Conservation (phyloP, 78 protist genomes). For the Blattamonas nauphoetae region DNA sequence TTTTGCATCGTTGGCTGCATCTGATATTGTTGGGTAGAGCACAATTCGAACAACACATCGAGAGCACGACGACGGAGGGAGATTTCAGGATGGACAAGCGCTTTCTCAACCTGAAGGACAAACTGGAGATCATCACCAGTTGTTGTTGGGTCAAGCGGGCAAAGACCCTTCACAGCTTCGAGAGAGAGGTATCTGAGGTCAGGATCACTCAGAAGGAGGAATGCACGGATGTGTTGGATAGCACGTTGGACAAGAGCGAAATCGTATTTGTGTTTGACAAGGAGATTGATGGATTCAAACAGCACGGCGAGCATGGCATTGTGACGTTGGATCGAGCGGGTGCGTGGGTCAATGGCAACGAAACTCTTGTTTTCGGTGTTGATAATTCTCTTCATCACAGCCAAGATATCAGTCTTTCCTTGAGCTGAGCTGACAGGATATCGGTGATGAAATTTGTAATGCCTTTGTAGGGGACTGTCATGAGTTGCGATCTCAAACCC, state of each 20-base stretch:
- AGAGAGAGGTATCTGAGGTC: neutral
- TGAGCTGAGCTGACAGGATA: no score
- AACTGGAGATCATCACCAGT: neutral
- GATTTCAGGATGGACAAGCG: neutral
- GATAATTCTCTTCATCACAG: neutral
- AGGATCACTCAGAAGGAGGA: neutral
- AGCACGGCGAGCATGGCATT: slow-evolving; percentile 16
- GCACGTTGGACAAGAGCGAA: neutral
- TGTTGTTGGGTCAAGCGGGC: neutral
- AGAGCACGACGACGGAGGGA: neutral
- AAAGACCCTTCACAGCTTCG: neutral
- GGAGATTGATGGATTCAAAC: neutral
- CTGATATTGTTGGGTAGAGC: no score
- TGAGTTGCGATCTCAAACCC: no score
- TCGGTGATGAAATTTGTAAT: no score
- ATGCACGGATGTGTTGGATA: neutral
- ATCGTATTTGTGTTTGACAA: neutral
- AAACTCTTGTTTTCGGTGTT: neutral
- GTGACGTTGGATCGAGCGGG: neutral
- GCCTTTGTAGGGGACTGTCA: no score
- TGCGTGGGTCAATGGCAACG: neutral
- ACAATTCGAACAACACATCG: slow-evolving; percentile 7
- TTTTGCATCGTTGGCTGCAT: no score
- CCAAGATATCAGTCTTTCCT: neutral
- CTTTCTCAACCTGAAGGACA: neutral